Percentiles rank a stretch among this genome's conserved stretches.
phyloP scores from a whole-genome alignment of 331 rosid species.

The Pyracantha coccinea region DNA sequence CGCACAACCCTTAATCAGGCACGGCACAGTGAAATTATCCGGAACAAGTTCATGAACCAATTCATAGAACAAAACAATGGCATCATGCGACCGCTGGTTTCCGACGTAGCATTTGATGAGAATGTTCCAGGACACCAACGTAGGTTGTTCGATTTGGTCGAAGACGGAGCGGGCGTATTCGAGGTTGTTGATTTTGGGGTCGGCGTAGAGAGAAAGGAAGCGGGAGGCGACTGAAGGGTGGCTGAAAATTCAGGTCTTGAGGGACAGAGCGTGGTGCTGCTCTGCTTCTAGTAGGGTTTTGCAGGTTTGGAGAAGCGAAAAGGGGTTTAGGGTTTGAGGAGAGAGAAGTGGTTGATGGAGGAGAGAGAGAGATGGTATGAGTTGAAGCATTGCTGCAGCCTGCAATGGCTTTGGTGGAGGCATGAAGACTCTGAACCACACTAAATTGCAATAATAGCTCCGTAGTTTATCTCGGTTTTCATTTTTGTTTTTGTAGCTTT shows the following conservation, averaged over 20 bases:
- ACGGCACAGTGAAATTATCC: conserved; percentile 41
- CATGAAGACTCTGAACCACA: not conserved
- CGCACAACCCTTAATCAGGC: conserved; percentile 49
- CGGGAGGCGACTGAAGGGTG: conserved; percentile 31
- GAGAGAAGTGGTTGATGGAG: conserved; percentile 1
- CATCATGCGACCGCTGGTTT: conserved; percentile 45
- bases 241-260: conserved; percentile 36
- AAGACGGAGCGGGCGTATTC: conserved; percentile 37
- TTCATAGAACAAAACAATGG: conserved; percentile 29
- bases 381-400: conserved; percentile 12
- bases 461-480: not conserved
- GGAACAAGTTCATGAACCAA: conserved; percentile 28
- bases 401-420: not conserved
- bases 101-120: conserved; percentile 37
- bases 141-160: conserved; percentile 21
- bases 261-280: conserved; percentile 36
- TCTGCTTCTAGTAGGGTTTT: conserved; percentile 17
- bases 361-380: conserved; percentile 11
- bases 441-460: not conserved
- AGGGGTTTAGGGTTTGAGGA: conserved; percentile 10
- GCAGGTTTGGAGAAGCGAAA: conserved; percentile 16
- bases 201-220: conserved; percentile 38
- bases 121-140: conserved; percentile 36
- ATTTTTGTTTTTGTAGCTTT: no score
- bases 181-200: conserved; percentile 41